Conservation (phyloP, 2,329 filamentous ascomycete genomes). For the Alternaria brassicae region DNA sequence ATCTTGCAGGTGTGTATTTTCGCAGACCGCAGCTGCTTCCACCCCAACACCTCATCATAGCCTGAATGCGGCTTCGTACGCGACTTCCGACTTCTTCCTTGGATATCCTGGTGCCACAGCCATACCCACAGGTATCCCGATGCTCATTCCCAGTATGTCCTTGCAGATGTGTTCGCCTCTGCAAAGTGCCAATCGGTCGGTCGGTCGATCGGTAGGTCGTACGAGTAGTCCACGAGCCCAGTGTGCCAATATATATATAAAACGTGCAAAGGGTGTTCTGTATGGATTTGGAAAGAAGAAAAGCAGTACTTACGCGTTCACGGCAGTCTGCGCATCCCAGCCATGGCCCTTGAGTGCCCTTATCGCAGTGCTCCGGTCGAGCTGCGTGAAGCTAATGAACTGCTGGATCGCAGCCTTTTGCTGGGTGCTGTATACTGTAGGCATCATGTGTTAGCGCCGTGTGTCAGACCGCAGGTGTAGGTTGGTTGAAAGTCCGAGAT, state of each 20-base stretch:
- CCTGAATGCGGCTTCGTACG: neutral
- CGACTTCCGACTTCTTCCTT: neutral
- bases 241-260: neutral
- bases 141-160: neutral
- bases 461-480: neutral
- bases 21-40: neutral
- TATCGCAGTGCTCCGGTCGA: conserved; percentile 55
- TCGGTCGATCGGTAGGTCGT: conserved; percentile 7
- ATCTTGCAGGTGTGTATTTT: neutral
- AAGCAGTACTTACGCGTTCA: conserved; percentile 55
- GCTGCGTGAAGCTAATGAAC: conserved; percentile 54
- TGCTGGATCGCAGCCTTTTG: conserved; percentile 57
- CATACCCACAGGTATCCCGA: neutral
- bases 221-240: neutral
- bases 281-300: conserved; percentile 4
- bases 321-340: conserved; percentile 55
- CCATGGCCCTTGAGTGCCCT: conserved; percentile 54
- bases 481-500: conserved; percentile 1
- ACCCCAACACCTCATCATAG: neutral
- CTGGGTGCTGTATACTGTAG: conserved; percentile 54
- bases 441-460: conserved; percentile 50
- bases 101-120: neutral
- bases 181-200: neutral
- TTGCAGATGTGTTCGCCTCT: neutral
- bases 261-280: neutral